Evolutionary conservation across 139 green algal genomes (phyloP).

Genomic region (Closterium sp.): DNA sequence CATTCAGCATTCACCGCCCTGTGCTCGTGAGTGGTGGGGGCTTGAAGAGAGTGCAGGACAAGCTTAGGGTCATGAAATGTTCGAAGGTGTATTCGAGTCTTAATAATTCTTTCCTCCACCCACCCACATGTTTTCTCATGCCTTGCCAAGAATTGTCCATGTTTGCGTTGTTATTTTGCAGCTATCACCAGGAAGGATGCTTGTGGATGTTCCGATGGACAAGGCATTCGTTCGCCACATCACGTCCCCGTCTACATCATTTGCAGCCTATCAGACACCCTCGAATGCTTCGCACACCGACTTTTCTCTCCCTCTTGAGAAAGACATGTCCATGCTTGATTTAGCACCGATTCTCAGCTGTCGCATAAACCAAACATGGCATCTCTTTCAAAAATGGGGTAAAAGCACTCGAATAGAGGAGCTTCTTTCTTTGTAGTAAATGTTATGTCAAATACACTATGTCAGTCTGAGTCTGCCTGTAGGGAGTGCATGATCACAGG

Average conservation of each 20-base stretch:
- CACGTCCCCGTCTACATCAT: neutral
- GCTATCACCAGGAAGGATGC: neutral
- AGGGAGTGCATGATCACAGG: too few relatives aligned
- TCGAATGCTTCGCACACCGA: neutral
- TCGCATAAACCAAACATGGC: neutral
- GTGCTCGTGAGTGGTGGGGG: neutral
- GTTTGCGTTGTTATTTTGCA: neutral
- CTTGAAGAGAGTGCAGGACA: too few relatives aligned
- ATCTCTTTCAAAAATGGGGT: too few relatives aligned
- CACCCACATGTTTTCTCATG: too few relatives aligned
- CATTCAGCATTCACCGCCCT: neutral
- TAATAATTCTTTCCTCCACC: too few relatives aligned
- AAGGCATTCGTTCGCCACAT: neutral
- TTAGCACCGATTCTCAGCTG: neutral
- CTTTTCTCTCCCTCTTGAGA: neutral
- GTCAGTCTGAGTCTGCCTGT: too few relatives aligned
- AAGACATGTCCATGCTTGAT: neutral
- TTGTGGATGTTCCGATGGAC: neutral
- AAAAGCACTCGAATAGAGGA: too few relatives aligned
- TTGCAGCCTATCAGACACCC: neutral
- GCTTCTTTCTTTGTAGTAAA: too few relatives aligned
- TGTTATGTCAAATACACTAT: too few relatives aligned
- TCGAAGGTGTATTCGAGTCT: too few relatives aligned
- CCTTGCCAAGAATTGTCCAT: too few relatives aligned
- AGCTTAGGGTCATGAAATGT: too few relatives aligned